phyloP scores from a whole-genome alignment of 108 stramenopile genomes.

The Fragilariopsis cylindrus region DNA sequence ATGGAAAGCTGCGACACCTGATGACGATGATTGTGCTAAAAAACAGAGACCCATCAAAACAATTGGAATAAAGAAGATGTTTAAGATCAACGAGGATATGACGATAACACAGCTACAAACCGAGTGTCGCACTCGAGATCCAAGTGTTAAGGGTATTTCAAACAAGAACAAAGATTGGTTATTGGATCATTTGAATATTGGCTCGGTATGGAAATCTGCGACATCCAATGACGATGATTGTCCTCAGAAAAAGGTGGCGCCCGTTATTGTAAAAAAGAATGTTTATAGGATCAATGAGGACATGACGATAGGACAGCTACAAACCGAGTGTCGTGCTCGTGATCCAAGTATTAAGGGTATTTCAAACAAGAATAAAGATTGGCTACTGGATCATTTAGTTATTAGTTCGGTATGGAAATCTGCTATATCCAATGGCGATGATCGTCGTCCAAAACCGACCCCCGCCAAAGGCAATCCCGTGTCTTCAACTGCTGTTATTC shows the following conservation, averaged over 20 bases:
- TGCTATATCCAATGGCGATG: too few species aligned
- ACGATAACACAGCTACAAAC: constrained; percentile 1
- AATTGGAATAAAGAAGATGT: neutral
- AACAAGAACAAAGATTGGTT: constrained; percentile 19
- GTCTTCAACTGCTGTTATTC: too few species aligned
- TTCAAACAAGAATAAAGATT: constrained; percentile 4
- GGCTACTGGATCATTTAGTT: constrained; percentile 22
- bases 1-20: neutral
- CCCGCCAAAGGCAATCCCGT: too few species aligned
- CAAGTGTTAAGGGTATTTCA: neutral
- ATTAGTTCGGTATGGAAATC: neutral
- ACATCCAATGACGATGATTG: neutral
- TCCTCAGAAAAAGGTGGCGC: too few species aligned
- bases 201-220: neutral
- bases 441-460: too few species aligned
- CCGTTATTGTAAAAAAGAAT: too few species aligned
- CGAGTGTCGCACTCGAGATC: neutral
- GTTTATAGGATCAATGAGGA: neutral
- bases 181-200: constrained; percentile 17
- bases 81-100: neutral
- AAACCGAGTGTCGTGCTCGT: neutral
- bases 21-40: neutral
- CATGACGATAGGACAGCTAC: neutral
- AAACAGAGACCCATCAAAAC: neutral
- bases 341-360: neutral